Evolutionary conservation across 2,329 filamentous ascomycete species (phyloP).

Genomic region (Penicillium frequentans): DNA sequence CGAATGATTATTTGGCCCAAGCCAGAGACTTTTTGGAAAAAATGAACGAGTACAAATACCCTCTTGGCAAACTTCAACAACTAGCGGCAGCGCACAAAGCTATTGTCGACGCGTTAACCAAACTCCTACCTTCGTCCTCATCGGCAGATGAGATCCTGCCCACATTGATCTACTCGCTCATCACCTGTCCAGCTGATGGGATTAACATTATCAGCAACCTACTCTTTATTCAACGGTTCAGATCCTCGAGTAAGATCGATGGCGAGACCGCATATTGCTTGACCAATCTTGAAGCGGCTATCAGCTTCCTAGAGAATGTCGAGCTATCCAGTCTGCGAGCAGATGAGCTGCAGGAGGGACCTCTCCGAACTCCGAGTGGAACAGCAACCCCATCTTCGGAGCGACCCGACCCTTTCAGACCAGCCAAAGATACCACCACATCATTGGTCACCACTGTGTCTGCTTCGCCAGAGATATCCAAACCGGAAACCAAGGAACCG

Average conservation of each 20-base stretch:
- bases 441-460: constrained; percentile 30
- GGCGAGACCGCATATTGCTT: constrained; percentile 95
- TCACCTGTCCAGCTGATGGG: constrained; percentile 81
- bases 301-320: constrained; percentile 92
- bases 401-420: constrained; percentile 25
- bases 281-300: constrained; percentile 91
- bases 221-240: constrained; percentile 91
- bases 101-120: constrained; percentile 82
- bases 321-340: constrained; percentile 84
- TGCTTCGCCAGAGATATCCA: constrained; percentile 31
- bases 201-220: constrained; percentile 91
- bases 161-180: constrained; percentile 92
- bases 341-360: constrained; percentile 72
- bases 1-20: constrained; percentile 68
- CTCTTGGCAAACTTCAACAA: constrained; percentile 85
- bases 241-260: constrained; percentile 80
- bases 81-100: constrained; percentile 87
- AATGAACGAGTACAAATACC: constrained; percentile 87
- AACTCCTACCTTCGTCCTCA: constrained; percentile 68
- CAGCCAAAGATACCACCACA: constrained; percentile 24
- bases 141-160: constrained; percentile 97
- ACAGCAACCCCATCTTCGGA: constrained; percentile 25
- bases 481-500: constrained; percentile 27
- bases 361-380: constrained; percentile 54
- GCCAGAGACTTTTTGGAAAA: constrained; percentile 70